Evolutionary conservation across 192 early-diverging fungal species (phyloP), one percentile per base, ranked within the genome.

Genomic region (Backusella parvicylindrica): DNA sequence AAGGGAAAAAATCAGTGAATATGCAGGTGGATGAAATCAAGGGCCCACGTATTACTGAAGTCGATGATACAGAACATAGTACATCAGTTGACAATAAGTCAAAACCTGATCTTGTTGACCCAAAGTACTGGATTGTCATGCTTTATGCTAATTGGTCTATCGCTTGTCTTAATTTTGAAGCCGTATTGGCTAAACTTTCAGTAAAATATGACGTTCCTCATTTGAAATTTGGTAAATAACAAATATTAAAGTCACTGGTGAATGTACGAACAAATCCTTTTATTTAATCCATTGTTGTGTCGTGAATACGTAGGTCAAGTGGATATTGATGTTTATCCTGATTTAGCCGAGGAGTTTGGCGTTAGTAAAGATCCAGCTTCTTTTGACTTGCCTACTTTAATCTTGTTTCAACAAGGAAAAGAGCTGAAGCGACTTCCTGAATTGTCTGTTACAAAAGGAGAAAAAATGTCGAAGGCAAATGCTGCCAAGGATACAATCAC

Each of bases 121-220:
- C 76, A 31, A 76, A 85, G 69, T 86, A 89, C 68, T 89, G 87
- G 87, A 78, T 85, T 13, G 78, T 89, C 23, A 81, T 86, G 60
- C 79, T 86, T 41, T 85, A 85, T 47, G 77, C 81, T 11, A 83
- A 81, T n/a, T 89, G 87, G 87, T 85, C 83, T 21, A 72, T 80
- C 8, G 73, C 84, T 5, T 89, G 84, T 40, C 79, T 81, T 28
- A 75, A 84, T 66, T 89, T 89, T 78, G 87, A 89, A 50, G 78
- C 77, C 40, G 78, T 84, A 21, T 71, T 86, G 16, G 87, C 87
- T 2, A 70, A 83, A 56, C 74, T 82, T 21, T 89, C 87, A 7
- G 49, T 89, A 37, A 76, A 79, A 65, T 89, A 86, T 28, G 77
- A 77, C 11, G 33, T 41, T 12, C 31, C 69, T 35, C 72, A 82